Conservation (phyloP, 805 yeast species). For the Sugiyamaella marilandica region DNA sequence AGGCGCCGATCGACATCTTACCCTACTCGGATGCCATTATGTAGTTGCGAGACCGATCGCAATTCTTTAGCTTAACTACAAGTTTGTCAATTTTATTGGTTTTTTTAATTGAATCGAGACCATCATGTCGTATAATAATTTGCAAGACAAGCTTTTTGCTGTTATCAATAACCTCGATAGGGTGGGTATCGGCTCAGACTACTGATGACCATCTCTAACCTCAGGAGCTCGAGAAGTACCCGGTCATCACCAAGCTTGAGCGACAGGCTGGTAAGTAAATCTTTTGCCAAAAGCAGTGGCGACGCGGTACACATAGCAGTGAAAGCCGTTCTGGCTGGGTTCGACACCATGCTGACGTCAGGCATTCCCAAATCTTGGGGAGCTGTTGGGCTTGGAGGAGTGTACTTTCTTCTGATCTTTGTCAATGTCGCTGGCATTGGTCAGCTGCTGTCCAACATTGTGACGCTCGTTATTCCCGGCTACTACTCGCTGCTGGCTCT, state of each 20-base stretch:
- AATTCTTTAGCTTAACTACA: background rate
- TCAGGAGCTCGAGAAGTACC: conserved; percentile 33
- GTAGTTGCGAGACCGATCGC: background rate
- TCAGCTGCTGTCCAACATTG: conserved; percentile 85
- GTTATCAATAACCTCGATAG: conserved; percentile 24
- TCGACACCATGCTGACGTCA: background rate
- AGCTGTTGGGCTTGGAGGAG: conserved; percentile 55
- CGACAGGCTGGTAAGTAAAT: conserved; percentile 26
- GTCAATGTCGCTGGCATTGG: conserved; percentile 89
- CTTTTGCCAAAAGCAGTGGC: background rate
- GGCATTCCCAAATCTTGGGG: conserved; percentile 77
- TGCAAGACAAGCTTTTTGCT: conserved; percentile 28
- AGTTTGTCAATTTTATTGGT: conserved; percentile 8
- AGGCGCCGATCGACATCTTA: background rate
- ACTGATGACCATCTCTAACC: background rate
- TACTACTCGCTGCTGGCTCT: conserved; percentile 83
- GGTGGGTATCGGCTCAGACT: conserved; percentile 15
- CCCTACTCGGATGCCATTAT: background rate
- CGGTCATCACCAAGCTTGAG: conserved; percentile 31
- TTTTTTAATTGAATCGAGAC: background rate
- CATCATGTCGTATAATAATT: conserved; percentile 2
- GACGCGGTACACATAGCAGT: background rate
- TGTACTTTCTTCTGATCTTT: conserved; percentile 75
- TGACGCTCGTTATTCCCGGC: conserved; percentile 87
- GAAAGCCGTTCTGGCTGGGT: background rate